Conservation (phyloP, 2,329 filamentous ascomycete species). For the Calonectria hawksworthii region DNA sequence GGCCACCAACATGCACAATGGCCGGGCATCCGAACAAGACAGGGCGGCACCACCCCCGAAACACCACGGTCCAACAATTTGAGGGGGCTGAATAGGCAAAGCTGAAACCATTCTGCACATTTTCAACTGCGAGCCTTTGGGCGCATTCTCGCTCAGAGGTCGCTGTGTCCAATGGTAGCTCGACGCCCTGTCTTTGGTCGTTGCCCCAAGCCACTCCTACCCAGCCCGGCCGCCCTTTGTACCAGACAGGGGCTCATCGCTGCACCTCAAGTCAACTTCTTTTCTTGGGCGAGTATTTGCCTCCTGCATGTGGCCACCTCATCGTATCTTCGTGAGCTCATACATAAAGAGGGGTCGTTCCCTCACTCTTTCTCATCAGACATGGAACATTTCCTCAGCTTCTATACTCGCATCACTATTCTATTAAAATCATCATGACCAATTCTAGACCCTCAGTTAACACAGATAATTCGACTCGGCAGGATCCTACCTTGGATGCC, state of each 20-base stretch:
- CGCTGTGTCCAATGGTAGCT: not conserved
- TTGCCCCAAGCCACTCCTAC: not conserved
- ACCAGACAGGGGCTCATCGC: not conserved
- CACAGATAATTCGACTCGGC: not conserved
- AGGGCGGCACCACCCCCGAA: not conserved
- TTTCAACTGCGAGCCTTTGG: not conserved
- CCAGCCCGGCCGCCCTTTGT: not conserved
- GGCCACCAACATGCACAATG: slow-evolving; percentile 5
- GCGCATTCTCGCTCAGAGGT: not conserved
- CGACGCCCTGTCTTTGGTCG: not conserved
- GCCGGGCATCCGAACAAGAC: not conserved
- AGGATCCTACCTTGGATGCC: not conserved
- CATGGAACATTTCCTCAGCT: not conserved
- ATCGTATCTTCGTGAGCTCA: not conserved
- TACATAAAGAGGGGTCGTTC: slow-evolving; percentile 4
- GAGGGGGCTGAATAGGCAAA: not conserved
- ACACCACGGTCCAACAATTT: not conserved
- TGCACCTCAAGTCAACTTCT: not conserved
- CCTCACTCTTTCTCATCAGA: not conserved
- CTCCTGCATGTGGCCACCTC: slow-evolving; percentile 14
- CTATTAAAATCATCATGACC: slow-evolving; percentile 15
- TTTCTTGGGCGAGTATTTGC: not conserved
- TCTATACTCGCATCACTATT: not conserved
- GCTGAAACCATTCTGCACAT: not conserved
- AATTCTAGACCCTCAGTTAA: not conserved